phyloP scores from a whole-genome alignment of 1,284 basidiomycete species.

The Cryptococcus depauperatus region DNA sequence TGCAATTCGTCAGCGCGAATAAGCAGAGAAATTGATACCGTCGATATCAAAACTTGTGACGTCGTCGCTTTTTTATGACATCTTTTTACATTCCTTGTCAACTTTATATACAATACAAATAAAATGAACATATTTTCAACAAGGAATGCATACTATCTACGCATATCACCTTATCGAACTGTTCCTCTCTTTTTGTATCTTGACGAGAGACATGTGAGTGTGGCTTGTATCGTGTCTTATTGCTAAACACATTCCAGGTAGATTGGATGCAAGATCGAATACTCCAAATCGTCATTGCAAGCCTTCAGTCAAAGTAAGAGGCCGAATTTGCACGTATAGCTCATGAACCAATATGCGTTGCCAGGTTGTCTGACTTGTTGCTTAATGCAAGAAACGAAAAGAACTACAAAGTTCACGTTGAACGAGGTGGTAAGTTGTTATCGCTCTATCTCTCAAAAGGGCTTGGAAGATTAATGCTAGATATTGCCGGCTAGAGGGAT shows the following conservation, averaged over 20 bases:
- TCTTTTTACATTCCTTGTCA: too few relatives aligned
- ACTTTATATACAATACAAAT: not conserved
- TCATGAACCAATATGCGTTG: not conserved
- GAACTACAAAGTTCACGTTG: slow-evolving; percentile 41
- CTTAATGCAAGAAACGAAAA: slow-evolving; percentile 22
- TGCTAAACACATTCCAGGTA: slow-evolving; percentile 16
- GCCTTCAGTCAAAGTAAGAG: slow-evolving; percentile 33
- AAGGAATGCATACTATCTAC: slow-evolving; percentile 39
- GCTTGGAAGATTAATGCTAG: not conserved
- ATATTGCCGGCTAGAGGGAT: slow-evolving; percentile 24
- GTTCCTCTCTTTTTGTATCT: slow-evolving; percentile 41
- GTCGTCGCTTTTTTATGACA: slow-evolving; percentile 1
- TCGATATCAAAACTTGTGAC: slow-evolving; percentile 3
- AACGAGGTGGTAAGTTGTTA: slow-evolving; percentile 34
- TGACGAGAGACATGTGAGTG: slow-evolving; percentile 40
- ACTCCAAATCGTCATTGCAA: slow-evolving; percentile 35
- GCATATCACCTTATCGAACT: slow-evolving; percentile 38
- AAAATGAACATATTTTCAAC: slow-evolving; percentile 38
- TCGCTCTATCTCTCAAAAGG: not conserved
- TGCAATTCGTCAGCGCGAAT: slow-evolving; percentile 24
- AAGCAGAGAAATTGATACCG: slow-evolving; percentile 1
- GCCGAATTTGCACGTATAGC: not conserved
- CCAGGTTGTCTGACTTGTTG: slow-evolving; percentile 27
- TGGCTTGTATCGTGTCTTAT: not conserved
- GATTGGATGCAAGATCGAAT: slow-evolving; percentile 40